Percentiles rank a stretch among this genome's conserved stretches.
Evolutionary conservation across 768 basidiomycete genomes (phyloP).

Genomic region (Mycena latifolia): DNA sequence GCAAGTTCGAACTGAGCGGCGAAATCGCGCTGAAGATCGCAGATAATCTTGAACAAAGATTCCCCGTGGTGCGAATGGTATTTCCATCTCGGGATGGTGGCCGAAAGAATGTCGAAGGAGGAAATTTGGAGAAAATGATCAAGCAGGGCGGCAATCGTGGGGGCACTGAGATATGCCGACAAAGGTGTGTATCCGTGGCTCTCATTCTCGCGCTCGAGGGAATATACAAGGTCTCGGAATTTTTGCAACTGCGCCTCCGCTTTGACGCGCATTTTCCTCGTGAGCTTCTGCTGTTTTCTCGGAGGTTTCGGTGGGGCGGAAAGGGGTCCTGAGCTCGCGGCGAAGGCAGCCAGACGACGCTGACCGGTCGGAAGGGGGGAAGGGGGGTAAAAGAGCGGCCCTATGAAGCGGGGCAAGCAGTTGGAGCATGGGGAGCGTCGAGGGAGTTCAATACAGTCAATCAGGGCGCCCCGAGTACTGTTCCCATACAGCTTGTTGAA

Average conservation of each 20-base stretch:
- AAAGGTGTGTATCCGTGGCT: background rate
- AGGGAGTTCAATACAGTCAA: constrained; percentile 18
- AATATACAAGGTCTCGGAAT: background rate
- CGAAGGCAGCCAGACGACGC: background rate
- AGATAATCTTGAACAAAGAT: constrained; percentile 11
- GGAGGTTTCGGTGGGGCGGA: background rate
- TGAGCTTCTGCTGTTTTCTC: background rate
- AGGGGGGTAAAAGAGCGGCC: no score
- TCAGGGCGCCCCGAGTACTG: background rate
- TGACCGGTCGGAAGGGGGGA: constrained; percentile 2
- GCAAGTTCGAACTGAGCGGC: background rate
- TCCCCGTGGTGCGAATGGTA: background rate
- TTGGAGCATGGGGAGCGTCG: constrained; percentile 22
- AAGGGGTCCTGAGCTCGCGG: background rate
- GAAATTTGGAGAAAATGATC: constrained; percentile 10
- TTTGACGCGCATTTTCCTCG: constrained; percentile 2
- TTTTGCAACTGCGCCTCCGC: background rate
- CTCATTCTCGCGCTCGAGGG: background rate
- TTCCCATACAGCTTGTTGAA: constrained; percentile 25
- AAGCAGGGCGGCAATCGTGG: background rate
- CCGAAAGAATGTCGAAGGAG: background rate
- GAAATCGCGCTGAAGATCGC: background rate
- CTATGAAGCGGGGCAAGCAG: no score
- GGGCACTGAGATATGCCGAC: constrained; percentile 2
- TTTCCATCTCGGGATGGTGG: constrained; percentile 18